phyloP scores from a whole-genome alignment of 192 early-diverging fungal species.

The Powellomyces hirtus region DNA sequence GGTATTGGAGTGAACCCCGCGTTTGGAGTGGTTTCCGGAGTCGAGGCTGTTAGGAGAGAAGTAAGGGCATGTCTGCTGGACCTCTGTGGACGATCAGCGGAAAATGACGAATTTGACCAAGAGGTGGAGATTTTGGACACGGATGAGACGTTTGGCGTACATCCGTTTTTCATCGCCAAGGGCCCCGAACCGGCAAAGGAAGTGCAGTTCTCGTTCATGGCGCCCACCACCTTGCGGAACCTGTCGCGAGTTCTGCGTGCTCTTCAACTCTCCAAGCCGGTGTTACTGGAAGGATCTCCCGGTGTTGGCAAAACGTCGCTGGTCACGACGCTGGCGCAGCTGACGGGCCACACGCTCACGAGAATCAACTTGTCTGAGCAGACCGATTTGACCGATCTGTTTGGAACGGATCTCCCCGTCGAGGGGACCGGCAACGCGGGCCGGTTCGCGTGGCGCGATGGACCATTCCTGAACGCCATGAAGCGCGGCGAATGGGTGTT shows the following conservation, averaged over 20 bases:
- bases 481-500: conserved; percentile 95
- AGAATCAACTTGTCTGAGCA: conserved; percentile 98
- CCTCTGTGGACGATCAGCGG: conserved; percentile 1
- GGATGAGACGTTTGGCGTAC: conserved; percentile 60
- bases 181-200: conserved; percentile 50
- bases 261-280: conserved; percentile 86
- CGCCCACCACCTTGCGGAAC: conserved; percentile 90
- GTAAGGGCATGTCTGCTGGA: conserved; percentile 2
- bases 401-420: conserved; percentile 95
- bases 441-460: conserved; percentile 96
- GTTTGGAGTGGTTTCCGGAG: conserved; percentile 34
- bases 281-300: conserved; percentile 94
- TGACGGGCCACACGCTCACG: conserved; percentile 81
- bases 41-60: conserved; percentile 17
- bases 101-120: conserved; percentile 11
- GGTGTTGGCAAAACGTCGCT: conserved; percentile 97
- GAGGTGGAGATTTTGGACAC: conserved; percentile 13
- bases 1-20: conserved; percentile 80
- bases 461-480: conserved; percentile 95
- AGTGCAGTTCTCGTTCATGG: conserved; percentile 77
- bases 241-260: conserved; percentile 81
- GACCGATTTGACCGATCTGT: conserved; percentile 97
- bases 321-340: conserved; percentile 72
- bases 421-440: conserved; percentile 75
- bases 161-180: conserved; percentile 76